A percentile compares a stretch with the other conserved stretches of the same genome.
phyloP scores from a whole-genome alignment of 805 yeast genomes.

The Saccharomyces kudriavzevii region DNA sequence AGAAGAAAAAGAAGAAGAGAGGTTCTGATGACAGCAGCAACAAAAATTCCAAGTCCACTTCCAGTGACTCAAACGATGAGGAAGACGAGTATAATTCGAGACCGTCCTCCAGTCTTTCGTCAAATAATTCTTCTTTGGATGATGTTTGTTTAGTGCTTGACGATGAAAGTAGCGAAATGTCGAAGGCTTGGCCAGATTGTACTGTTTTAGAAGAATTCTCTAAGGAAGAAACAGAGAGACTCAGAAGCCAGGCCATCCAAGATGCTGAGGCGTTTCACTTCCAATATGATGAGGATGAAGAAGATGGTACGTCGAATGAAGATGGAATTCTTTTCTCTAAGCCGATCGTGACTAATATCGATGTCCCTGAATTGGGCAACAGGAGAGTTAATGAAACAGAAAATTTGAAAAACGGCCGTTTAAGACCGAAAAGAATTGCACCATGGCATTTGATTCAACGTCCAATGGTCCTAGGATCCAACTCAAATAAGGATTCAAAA shows the following conservation, averaged over 20 bases:
- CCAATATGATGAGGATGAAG: conserved; percentile 30
- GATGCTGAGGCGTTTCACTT: conserved; percentile 34
- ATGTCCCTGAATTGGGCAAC: conserved; percentile 35
- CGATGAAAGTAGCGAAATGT: conserved; percentile 28
- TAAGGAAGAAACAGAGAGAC: conserved; percentile 51
- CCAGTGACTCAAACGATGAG: conserved; percentile 7
- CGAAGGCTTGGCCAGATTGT: conserved; percentile 73
- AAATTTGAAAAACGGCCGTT: conserved; percentile 45
- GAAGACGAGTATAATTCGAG: conserved; percentile 34
- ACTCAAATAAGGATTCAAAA: conserved; percentile 8
- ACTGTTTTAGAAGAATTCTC: conserved; percentile 68
- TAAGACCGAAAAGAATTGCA: conserved; percentile 65
- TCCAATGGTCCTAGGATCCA: conserved; percentile 3
- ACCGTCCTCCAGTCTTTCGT: conserved; percentile 35
- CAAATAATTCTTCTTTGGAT: conserved; percentile 65
- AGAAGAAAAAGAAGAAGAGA: conserved; percentile 2
- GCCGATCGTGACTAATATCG: conserved; percentile 38
- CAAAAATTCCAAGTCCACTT: conserved; percentile 3
- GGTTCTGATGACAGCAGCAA: conserved; percentile 1
- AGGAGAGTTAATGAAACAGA: conserved; percentile 50
- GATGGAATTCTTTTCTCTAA: conserved; percentile 34
- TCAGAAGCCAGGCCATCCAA: conserved; percentile 34
- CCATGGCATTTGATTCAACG: conserved; percentile 55
- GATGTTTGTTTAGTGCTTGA: conserved; percentile 90
- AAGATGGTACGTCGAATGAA: conserved; percentile 11